A percentile compares a stretch with the other conserved stretches of the same genome.
Conservation (phyloP, 1,139 yeast genomes). For the Magnusiomyces paraingens region DNA sequence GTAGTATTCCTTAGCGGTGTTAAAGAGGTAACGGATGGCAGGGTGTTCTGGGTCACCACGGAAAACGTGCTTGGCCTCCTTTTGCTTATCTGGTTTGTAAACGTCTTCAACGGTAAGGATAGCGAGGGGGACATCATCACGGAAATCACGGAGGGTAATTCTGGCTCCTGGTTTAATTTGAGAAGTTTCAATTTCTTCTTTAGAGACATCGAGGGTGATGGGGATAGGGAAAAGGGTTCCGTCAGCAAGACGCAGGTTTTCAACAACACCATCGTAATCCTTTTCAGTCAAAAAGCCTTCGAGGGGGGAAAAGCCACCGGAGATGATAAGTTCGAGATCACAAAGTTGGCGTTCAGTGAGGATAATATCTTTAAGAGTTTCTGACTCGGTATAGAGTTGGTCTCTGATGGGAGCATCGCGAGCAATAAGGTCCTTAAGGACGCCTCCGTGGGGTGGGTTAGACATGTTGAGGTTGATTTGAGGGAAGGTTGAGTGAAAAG, state of each 20-base stretch:
- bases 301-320: constrained; percentile 93
- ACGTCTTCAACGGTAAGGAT: constrained; percentile 72
- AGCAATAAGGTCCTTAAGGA: constrained; percentile 72
- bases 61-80: constrained; percentile 80
- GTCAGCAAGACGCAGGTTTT: constrained; percentile 62
- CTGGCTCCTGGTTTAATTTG: constrained; percentile 50
- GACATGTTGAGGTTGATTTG: constrained; percentile 43
- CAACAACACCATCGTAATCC: constrained; percentile 77
- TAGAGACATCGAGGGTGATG: constrained; percentile 73
- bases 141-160: constrained; percentile 70
- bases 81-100: constrained; percentile 70
- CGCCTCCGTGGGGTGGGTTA: constrained; percentile 81
- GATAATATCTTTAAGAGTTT: constrained; percentile 45
- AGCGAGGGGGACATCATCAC: constrained; percentile 78
- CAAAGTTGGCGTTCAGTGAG: constrained; percentile 87
- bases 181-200: constrained; percentile 42
- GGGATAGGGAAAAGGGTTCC: constrained; percentile 93
- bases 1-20: constrained; percentile 75
- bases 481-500: not conserved
- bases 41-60: constrained; percentile 98
- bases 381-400: constrained; percentile 53
- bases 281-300: constrained; percentile 76
- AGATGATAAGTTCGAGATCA: constrained; percentile 83
- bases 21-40: constrained; percentile 67
- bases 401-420: constrained; percentile 65